Evolutionary conservation across 2,329 filamentous ascomycete genomes (phyloP).

Genomic region (Fusarium staphyleae): DNA sequence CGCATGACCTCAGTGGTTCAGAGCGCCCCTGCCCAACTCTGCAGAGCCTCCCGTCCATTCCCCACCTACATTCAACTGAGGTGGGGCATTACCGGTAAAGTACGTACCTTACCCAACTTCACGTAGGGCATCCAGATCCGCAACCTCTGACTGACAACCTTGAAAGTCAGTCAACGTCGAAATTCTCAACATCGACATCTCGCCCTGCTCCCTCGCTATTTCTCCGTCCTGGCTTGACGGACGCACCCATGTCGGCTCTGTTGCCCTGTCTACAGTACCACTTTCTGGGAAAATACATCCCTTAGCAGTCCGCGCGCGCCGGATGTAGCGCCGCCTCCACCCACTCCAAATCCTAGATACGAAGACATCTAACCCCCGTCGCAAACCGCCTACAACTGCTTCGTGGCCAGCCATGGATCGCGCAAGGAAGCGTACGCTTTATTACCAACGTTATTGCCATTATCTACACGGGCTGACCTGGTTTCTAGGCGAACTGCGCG

Average conservation of each 20-base stretch:
- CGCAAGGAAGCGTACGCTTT: slow-evolving; percentile 65
- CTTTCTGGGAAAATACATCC: slow-evolving; percentile 49
- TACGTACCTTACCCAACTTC: slow-evolving; percentile 21
- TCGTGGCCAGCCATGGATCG: slow-evolving; percentile 65
- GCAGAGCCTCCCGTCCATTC: slow-evolving; percentile 4
- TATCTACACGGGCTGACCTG: slow-evolving; percentile 23
- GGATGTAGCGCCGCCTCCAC: slow-evolving; percentile 55
- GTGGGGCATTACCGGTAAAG: slow-evolving; percentile 1
- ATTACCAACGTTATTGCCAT: neutral
- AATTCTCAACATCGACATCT: slow-evolving; percentile 20
- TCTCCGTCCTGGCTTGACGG: slow-evolving; percentile 40
- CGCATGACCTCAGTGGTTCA: neutral
- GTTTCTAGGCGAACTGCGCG: slow-evolving; percentile 80
- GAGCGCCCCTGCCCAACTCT: neutral
- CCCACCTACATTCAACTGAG: neutral
- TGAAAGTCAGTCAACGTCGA: slow-evolving; percentile 34
- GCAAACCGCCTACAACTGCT: slow-evolving; percentile 37
- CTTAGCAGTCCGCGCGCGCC: slow-evolving; percentile 52
- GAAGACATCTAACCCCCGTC: slow-evolving; percentile 28
- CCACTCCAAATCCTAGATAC: slow-evolving; percentile 24
- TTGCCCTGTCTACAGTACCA: slow-evolving; percentile 46
- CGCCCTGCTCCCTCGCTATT: slow-evolving; percentile 32
- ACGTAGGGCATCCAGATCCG: slow-evolving; percentile 18
- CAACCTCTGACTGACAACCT: slow-evolving; percentile 27
- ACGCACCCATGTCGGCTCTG: slow-evolving; percentile 52